A percentile compares a stretch with the other conserved stretches of the same genome.
phyloP scores from a whole-genome alignment of 805 yeast species.

The Gaillardinia entomophila region DNA sequence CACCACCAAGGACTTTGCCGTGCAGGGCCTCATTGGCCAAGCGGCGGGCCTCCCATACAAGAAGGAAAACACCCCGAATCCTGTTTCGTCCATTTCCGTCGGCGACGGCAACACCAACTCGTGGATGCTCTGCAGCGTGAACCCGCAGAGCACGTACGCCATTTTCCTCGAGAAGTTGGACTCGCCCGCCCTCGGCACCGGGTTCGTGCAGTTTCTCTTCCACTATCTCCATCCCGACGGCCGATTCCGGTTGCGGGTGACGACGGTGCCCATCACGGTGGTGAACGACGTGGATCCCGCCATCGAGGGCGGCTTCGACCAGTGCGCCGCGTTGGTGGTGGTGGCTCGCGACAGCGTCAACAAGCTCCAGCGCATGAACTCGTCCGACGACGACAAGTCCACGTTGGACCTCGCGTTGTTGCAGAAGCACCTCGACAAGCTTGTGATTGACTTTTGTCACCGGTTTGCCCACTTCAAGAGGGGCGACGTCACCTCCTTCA shows the following conservation, averaged over 20 bases:
- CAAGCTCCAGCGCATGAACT: constrained; percentile 23
- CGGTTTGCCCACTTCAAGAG: constrained; percentile 44
- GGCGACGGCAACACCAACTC: constrained; percentile 52
- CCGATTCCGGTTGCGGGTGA: constrained; percentile 52
- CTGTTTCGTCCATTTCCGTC: constrained; percentile 26
- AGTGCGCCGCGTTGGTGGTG: constrained; percentile 62
- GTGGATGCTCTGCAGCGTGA: constrained; percentile 54
- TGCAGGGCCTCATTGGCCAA: constrained; percentile 61
- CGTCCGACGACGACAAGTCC: constrained; percentile 10
- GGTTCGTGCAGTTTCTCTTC: constrained; percentile 48
- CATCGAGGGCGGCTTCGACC: constrained; percentile 53
- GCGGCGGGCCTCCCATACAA: constrained; percentile 39
- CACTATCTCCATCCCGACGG: constrained; percentile 61
- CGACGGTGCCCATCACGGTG: constrained; percentile 47
- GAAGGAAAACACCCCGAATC: not conserved
- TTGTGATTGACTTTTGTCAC: constrained; percentile 41
- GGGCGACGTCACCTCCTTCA: constrained; percentile 43
- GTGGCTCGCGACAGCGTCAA: constrained; percentile 50
- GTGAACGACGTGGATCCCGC: constrained; percentile 33
- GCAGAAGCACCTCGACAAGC: constrained; percentile 44
- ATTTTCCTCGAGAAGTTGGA: constrained; percentile 49
- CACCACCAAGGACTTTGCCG: constrained; percentile 42
- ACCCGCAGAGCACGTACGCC: constrained; percentile 56
- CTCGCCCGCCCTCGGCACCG: constrained; percentile 21
- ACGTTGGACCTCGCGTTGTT: constrained; percentile 25